These are phyloP conservation scores for Mediolabrus comicus DNA, from an alignment of 108 stramenopile genomes.

Conservation along the genomic window DNA sequence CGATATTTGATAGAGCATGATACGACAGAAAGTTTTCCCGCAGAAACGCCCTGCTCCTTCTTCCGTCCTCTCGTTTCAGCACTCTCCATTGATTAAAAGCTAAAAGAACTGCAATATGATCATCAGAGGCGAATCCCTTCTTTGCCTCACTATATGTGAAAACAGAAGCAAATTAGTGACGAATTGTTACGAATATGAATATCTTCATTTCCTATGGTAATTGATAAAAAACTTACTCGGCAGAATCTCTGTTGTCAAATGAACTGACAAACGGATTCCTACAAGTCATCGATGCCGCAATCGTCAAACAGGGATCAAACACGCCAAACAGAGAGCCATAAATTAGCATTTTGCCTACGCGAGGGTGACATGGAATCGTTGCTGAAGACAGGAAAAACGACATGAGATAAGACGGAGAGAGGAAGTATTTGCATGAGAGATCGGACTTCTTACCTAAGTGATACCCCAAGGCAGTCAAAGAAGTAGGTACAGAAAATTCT, in stretches of 20 bases:
- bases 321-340: constrained; percentile 84
- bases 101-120: constrained; percentile 80
- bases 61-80: constrained; percentile 34
- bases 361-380: constrained; percentile 86
- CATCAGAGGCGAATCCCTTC: constrained; percentile 60
- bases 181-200: no score
- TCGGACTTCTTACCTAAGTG: constrained; percentile 53
- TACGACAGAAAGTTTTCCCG: constrained; percentile 71
- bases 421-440: no score
- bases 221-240: no score
- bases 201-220: no score
- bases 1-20: constrained; percentile 68
- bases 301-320: constrained; percentile 80
- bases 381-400: neutral
- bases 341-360: constrained; percentile 89
- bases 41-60: constrained; percentile 56
- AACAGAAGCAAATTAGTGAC: no score
- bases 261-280: constrained; percentile 78
- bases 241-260: constrained; percentile 72
- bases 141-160: no score
- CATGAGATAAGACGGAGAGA: neutral
- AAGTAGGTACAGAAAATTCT: constrained; percentile 29
- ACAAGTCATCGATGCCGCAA: constrained; percentile 83
- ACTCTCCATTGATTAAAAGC: constrained; percentile 73
- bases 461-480: constrained; percentile 89